Conservation (phyloP, 352 stramenopile species). For the Phytophthora hybrid region DNA sequence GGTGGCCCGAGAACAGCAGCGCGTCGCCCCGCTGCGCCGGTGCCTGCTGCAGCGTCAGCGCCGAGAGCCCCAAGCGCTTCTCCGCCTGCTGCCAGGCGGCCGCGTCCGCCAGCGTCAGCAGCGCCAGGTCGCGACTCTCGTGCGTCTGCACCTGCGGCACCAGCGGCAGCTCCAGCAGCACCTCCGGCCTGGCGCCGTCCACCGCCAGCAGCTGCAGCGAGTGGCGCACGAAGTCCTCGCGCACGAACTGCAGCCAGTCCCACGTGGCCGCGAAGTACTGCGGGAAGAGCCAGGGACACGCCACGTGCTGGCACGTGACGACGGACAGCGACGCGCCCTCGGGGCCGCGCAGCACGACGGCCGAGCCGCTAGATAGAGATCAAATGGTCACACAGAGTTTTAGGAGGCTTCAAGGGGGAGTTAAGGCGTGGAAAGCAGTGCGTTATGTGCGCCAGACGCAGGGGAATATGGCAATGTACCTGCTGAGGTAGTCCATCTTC, state of each 20-base stretch:
- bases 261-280: constrained; percentile 81
- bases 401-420: constrained; percentile 3
- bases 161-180: constrained; percentile 71
- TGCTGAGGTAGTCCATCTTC: constrained; percentile 79
- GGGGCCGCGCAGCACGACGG: constrained; percentile 45
- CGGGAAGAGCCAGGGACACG: constrained; percentile 83
- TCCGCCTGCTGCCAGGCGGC: constrained; percentile 34
- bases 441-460: constrained; percentile 4
- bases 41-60: constrained; percentile 42
- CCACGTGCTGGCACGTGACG: constrained; percentile 84
- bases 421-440: not conserved
- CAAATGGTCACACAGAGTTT: constrained; percentile 5
- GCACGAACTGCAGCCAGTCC: constrained; percentile 87
- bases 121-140: constrained; percentile 61
- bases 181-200: constrained; percentile 36
- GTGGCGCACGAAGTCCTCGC: constrained; percentile 75
- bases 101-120: constrained; percentile 60
- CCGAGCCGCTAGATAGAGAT: constrained; percentile 58
- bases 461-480: constrained; percentile 29
- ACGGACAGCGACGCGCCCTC: constrained; percentile 35
- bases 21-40: constrained; percentile 44
- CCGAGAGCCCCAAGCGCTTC: constrained; percentile 42
- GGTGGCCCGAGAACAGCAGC: constrained; percentile 65
- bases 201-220: constrained; percentile 66
- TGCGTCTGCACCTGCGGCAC: constrained; percentile 61